Base-by-base conservation (phyloP, 2,329 filamentous ascomycete species). In the Stylonectria norvegica region DNA sequence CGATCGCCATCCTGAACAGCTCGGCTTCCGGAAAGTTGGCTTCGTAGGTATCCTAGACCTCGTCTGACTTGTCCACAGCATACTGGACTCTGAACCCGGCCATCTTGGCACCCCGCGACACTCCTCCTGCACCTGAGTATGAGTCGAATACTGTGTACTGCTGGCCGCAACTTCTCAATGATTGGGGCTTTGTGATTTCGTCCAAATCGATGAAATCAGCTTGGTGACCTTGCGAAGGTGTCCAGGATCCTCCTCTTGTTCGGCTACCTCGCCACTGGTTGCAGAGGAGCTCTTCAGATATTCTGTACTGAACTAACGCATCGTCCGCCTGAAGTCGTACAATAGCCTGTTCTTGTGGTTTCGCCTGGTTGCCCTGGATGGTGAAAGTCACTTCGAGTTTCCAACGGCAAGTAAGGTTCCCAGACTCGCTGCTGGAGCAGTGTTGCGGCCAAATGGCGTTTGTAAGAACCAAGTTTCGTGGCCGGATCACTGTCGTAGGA, bases 51-150 rank as follows among this genome's bases (percentile, higher is more conserved):
- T 65, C 46, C 47, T 76, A 77, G 0, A 84, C 84, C 11, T 71
- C 60, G 0, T 52, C 15, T 40, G 78, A 75, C 14, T 77, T 70
- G 52, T 95, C 89, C 9, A 90, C 75, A 0, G 76, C 81, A 59
- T 78, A 81, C 17, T 67, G 64, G 1, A 87, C 56, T 4, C 69
- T 62, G 11, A 89, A 64, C 0, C 85, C 85, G 0, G 72, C 71
- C 11, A 60, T 59, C 15, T 67, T 57, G 0, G 85, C 85, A 0
- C 85, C 87, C 3, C 75, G 67, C 0, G 85, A 85, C 1, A 79
- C 77, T 4, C 87, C 87, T 0, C 88, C 86, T 2, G 77, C 84
- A 2, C 87, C 86, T 22, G 79, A 85, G 48, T 87, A 93, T 0
- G 76, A 72, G 55, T 93, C 88, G 1, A 79, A 84, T 17, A 83